Conservation (phyloP, 257 asterid genomes). For the Osmanthus fragrans region DNA sequence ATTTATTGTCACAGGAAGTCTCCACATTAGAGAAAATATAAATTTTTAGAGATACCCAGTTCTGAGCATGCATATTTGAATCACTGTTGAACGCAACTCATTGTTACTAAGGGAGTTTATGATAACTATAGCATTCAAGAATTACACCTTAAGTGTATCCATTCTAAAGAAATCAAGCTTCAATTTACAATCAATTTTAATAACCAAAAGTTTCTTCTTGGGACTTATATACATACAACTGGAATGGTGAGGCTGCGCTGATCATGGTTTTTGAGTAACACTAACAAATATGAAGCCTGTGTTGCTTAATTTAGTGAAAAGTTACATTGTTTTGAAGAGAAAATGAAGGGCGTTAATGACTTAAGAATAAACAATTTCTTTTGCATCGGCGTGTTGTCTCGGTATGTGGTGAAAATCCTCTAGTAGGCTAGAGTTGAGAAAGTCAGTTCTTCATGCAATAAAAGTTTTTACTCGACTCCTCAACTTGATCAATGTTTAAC, state of each 20-base stretch:
- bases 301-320: not conserved
- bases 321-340: not conserved
- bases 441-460: not conserved
- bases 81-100: not conserved
- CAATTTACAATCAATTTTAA: not conserved
- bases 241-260: not conserved
- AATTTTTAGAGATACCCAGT: not conserved
- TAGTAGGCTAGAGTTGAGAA: not conserved
- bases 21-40: not conserved
- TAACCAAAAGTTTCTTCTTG: not conserved
- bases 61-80: not conserved
- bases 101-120: not conserved
- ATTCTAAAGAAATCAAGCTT: not conserved
- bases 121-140: not conserved
- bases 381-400: not conserved
- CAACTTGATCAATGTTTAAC: not conserved
- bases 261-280: not conserved
- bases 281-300: not conserved
- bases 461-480: not conserved
- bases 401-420: not conserved
- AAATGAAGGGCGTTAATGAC: not conserved
- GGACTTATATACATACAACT: not conserved
- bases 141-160: not conserved
- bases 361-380: not conserved
- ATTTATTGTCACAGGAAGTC: not conserved